These are phyloP conservation scores for Laguncularia racemosa DNA, from an alignment of 345 rosid genomes.

Conservation along the genomic window DNA sequence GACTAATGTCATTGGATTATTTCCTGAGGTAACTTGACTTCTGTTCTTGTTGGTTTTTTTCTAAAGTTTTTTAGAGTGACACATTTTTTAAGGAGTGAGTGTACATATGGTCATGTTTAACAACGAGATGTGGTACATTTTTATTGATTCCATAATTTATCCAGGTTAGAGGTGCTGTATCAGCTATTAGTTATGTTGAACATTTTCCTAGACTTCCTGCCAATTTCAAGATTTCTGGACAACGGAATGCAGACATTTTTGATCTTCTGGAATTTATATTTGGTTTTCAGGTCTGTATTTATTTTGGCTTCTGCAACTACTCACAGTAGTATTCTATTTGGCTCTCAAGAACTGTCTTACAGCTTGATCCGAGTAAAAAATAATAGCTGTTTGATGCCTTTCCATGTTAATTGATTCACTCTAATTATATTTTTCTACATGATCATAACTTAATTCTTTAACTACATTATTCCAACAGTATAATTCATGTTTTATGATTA, in stretches of 20 bases:
- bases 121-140: slow-evolving; percentile 1
- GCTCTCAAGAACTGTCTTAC: too few relatives aligned
- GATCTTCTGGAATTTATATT: slow-evolving; percentile 84
- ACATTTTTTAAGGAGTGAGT: neutral
- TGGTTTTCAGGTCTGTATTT: slow-evolving; percentile 83
- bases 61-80: neutral
- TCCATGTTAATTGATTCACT: too few relatives aligned
- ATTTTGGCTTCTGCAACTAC: neutral
- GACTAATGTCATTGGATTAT: slow-evolving; percentile 78
- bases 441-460: too few relatives aligned
- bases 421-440: too few relatives aligned
- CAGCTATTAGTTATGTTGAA: slow-evolving; percentile 73
- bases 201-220: slow-evolving; percentile 78
- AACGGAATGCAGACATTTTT: slow-evolving; percentile 82
- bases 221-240: slow-evolving; percentile 57
- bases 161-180: slow-evolving; percentile 84
- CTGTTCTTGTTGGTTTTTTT: neutral
- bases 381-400: too few relatives aligned
- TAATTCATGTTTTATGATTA: too few relatives aligned
- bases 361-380: too few relatives aligned
- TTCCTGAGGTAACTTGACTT: slow-evolving; percentile 70
- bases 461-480: too few relatives aligned
- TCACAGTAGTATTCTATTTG: too few relatives aligned
- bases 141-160: slow-evolving; percentile 10
- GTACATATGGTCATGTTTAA: neutral